phyloP scores from a whole-genome alignment of 1,284 basidiomycete genomes.

The Volvariella volvacea region DNA sequence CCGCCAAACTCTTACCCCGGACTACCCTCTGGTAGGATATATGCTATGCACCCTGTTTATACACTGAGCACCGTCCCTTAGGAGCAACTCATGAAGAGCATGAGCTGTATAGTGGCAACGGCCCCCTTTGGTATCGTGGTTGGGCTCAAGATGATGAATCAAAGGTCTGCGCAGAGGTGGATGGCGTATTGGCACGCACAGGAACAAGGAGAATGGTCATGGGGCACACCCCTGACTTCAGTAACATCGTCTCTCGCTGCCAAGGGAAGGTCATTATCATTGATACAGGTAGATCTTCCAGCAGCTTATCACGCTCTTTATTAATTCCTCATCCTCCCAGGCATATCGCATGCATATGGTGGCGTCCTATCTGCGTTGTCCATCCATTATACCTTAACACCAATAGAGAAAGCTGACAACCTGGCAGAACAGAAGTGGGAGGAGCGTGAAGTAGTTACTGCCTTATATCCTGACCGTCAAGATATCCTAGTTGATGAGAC shows the following conservation, averaged over 20 bases:
- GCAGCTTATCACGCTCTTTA: neutral
- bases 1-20: conserved; percentile 78
- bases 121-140: conserved; percentile 87
- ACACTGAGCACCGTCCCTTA: conserved; percentile 26
- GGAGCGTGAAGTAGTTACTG: conserved; percentile 75
- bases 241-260: conserved; percentile 77
- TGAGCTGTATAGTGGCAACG: conserved; percentile 67
- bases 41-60: neutral
- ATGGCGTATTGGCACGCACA: conserved; percentile 61
- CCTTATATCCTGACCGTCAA: conserved; percentile 59
- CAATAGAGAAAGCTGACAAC: conserved; percentile 27
- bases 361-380: conserved; percentile 83
- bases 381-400: conserved; percentile 72
- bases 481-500: conserved; percentile 48
- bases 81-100: conserved; percentile 62
- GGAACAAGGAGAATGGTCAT: conserved; percentile 85
- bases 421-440: conserved; percentile 43
- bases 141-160: conserved; percentile 74
- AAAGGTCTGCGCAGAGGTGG: conserved; percentile 65
- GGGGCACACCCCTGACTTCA: conserved; percentile 91
- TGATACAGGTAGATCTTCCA: conserved; percentile 55
- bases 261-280: conserved; percentile 87
- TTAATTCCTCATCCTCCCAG: conserved; percentile 26
- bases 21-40: conserved; percentile 46
- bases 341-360: conserved; percentile 92